These are phyloP conservation scores for Tribonema minus DNA, from an alignment of 108 stramenopile species.

Conservation along the genomic window DNA sequence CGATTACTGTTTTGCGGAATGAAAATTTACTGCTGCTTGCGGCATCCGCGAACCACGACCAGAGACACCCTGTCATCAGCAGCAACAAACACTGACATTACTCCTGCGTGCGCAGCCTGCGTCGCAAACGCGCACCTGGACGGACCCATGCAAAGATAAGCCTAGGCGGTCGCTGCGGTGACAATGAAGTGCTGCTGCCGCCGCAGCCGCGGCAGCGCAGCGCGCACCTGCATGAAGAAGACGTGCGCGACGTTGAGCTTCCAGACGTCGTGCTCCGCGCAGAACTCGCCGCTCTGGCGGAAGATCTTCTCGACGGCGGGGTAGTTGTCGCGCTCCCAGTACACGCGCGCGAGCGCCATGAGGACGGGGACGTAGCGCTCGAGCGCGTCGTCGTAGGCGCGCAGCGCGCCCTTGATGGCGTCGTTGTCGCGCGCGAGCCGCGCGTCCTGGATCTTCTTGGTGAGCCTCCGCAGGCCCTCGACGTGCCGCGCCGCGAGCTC, in stretches of 20 bases:
- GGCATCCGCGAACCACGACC: too few relatives aligned
- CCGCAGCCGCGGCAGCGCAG: not conserved
- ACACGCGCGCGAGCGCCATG: slow-evolving; percentile 74
- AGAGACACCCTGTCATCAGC: too few relatives aligned
- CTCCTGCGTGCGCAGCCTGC: not conserved
- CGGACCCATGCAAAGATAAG: not conserved
- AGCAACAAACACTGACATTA: too few relatives aligned
- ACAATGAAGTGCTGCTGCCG: too few relatives aligned
- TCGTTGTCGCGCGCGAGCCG: slow-evolving; percentile 56
- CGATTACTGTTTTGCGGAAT: too few relatives aligned
- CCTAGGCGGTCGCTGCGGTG: too few relatives aligned
- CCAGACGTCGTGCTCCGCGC: slow-evolving; percentile 69
- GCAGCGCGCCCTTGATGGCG: slow-evolving; percentile 42
- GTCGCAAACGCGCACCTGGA: not conserved
- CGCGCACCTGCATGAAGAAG: slow-evolving; percentile 71
- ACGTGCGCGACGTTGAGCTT: slow-evolving; percentile 75
- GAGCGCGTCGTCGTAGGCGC: slow-evolving; percentile 65
- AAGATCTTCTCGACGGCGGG: slow-evolving; percentile 71
- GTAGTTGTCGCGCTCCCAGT: slow-evolving; percentile 81
- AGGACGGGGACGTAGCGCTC: slow-evolving; percentile 69
- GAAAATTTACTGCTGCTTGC: too few relatives aligned
- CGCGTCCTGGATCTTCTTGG: slow-evolving; percentile 66
- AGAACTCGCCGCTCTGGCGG: slow-evolving; percentile 70
- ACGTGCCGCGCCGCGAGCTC: slow-evolving; percentile 52
- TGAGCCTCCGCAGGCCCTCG: slow-evolving; percentile 62